Evolutionary conservation across 176 grass and related monocot species (phyloP), one percentile per base, ranked within the genome.

Genomic region (Aegilops sharonensis): DNA sequence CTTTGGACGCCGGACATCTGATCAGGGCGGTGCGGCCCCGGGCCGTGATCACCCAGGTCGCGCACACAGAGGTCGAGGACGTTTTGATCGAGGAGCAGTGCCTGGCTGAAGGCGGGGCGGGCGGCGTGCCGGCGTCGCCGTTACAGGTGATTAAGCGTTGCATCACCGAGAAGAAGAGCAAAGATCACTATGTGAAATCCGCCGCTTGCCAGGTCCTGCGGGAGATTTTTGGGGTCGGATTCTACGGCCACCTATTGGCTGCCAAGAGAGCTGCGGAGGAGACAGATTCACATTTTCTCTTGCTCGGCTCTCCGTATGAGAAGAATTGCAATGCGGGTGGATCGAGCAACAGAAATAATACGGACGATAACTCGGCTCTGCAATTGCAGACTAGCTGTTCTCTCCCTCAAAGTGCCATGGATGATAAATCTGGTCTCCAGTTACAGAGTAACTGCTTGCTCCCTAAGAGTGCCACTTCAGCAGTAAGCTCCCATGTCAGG

Each of bases 171-270:
- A 94, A 95, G 83, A 87, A 87, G 73, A 98, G 88, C 75, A 95
- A 92, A 84, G 86, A 92, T 18, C 78, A 92, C 61, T 98, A 92
- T 85, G 93, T 94, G 24, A 92, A 94, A 65, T 83, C 90, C 12
- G 96, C 93, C 4, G 91, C 93, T 5, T 94, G 88, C 79, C 93
- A 95, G 50, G 90, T 98, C 77, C 42, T 98, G 76, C 93, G 91
- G 88, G 93, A 98, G 79, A 95, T 98, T 43, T 98, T 98, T 63
- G 96, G 93, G 64, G 87, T 95, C 21, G 93, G 96, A 5, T 95
- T 95, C 86, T 94, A 91, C 47, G 92, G 96, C 75, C 96, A 95
- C 84, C 86, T 98, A 12, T 89, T 95, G 85, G 88, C 96, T 82
- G 93, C 96, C 10, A 98, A 98, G 85, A 91, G 85, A 85, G 92